Percentiles rank a stretch among this genome's conserved stretches.
Evolutionary conservation across 2,329 filamentous ascomycete species (phyloP).

Genomic region (Diplodia seriata): DNA sequence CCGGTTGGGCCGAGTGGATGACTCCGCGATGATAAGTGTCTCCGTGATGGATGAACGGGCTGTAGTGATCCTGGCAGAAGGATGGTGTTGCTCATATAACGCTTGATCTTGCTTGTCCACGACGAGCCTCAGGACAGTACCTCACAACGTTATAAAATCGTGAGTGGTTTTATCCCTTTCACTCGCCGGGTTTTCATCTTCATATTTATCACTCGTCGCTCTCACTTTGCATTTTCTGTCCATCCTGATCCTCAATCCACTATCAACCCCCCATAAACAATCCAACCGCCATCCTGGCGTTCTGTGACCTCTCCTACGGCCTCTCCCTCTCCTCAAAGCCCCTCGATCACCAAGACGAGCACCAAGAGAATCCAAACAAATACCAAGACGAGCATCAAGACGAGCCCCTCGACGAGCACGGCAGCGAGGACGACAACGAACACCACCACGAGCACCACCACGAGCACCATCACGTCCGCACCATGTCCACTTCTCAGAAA

Average conservation of each 20-base stretch:
- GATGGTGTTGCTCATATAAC: neutral
- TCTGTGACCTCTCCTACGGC: conserved; percentile 7
- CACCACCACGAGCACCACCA: neutral
- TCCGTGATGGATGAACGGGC: neutral
- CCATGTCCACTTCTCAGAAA: neutral
- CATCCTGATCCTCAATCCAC: neutral
- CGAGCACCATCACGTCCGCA: neutral
- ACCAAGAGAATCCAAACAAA: too few relatives aligned
- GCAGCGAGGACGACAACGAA: neutral
- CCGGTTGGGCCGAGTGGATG: neutral
- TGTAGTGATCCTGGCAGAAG: neutral
- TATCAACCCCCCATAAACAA: neutral
- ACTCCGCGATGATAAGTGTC: neutral
- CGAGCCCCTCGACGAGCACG: neutral
- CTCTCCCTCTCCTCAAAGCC: conserved; percentile 6
- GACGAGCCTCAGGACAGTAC: neutral
- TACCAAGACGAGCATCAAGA: too few relatives aligned
- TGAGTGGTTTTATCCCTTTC: too few relatives aligned
- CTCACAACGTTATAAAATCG: too few relatives aligned
- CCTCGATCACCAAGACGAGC: neutral
- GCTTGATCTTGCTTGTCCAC: neutral
- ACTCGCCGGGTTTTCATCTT: too few relatives aligned
- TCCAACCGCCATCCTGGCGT: conserved; percentile 2
- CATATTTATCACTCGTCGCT: neutral
- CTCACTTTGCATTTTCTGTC: neutral